Percentiles rank a stretch among this genome's conserved stretches.
Conservation (phyloP, 495 filamentous ascomycete genomes). For the Lentithecium fluviatile region DNA sequence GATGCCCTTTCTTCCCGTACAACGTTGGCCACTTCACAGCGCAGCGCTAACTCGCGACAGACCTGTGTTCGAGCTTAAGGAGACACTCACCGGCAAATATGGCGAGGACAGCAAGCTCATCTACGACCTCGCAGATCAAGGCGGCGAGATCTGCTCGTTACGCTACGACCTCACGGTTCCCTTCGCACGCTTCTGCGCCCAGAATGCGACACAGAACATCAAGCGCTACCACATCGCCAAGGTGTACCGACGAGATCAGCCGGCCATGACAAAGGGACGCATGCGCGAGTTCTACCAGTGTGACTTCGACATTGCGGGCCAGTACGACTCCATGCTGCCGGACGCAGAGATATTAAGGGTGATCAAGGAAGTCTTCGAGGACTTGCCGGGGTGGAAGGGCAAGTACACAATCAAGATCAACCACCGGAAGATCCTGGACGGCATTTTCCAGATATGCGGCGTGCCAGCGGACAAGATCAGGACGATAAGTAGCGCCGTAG, state of each 20-base stretch:
- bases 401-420: conserved; percentile 88
- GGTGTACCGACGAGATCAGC: conserved; percentile 79
- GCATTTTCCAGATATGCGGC: conserved; percentile 85
- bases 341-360: conserved; percentile 92
- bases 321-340: conserved; percentile 89
- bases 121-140: conserved; percentile 83
- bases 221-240: conserved; percentile 90
- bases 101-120: conserved; percentile 90
- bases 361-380: conserved; percentile 79
- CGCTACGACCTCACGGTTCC: conserved; percentile 93
- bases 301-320: conserved; percentile 93
- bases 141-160: conserved; percentile 78
- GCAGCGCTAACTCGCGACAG: conserved; percentile 18
- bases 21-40: too few relatives aligned
- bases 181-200: conserved; percentile 82
- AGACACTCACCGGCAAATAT: conserved; percentile 84
- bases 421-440: conserved; percentile 91
- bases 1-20: too few relatives aligned
- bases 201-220: conserved; percentile 75
- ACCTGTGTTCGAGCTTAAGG: conserved; percentile 74
- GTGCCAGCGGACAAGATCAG: conserved; percentile 84
- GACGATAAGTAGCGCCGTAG: conserved; percentile 84
- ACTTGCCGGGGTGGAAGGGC: conserved; percentile 65
- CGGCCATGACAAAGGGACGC: conserved; percentile 80
- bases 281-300: conserved; percentile 99